Base-by-base conservation (phyloP, 352 stramenopile genomes). In the Phytophthora tubulina region DNA sequence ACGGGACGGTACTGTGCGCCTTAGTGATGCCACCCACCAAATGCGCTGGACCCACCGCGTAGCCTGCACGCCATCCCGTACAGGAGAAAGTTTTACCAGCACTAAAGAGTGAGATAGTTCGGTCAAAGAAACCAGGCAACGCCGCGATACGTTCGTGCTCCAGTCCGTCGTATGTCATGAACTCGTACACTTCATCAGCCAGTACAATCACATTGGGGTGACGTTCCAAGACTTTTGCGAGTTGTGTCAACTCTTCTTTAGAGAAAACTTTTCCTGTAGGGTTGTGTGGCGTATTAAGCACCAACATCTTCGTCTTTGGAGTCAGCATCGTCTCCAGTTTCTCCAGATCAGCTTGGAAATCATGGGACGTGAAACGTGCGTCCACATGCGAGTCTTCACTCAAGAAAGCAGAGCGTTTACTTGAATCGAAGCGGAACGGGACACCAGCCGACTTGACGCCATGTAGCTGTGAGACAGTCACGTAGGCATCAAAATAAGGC, bases 231-330 rank as follows among this genome's bases (percentile, higher is more conserved):
- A 98, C 83, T 1, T 81, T 44, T 7, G 94, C 95, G 65, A 99
- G 97, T 8, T 81, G 76, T 44, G 97, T 75, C 62, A 99, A 91
- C 85, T 99, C 98, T 8, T 81, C 63, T n/a, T 72, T 72, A 4
- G 91, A 92, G 70, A 99, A 99, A 8, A 99, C 95, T 79, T 99
- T 99, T 33, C 98, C 98, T 21, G 97, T 99, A 6, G 98, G 98
- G 78, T 99, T 99, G 86, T 99, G 98, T 33, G 98, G 98, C 48
- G 96, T 99, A 78, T 99, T 99, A 46, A 99, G 85, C 55, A 99
- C 89, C 50, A 99, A 80, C 63, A 98, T 92, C 66, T 97, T 95
- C 44, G 97, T 99, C 65, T 92, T 88, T 0, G 85, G 62, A 4
- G 95, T 98, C 44, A 99, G 89, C 7, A 79, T 82, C 3, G 72